These are phyloP conservation scores for Diversispora epigaea DNA, from an alignment of 192 early-diverging fungal genomes.

Conservation along the genomic window DNA sequence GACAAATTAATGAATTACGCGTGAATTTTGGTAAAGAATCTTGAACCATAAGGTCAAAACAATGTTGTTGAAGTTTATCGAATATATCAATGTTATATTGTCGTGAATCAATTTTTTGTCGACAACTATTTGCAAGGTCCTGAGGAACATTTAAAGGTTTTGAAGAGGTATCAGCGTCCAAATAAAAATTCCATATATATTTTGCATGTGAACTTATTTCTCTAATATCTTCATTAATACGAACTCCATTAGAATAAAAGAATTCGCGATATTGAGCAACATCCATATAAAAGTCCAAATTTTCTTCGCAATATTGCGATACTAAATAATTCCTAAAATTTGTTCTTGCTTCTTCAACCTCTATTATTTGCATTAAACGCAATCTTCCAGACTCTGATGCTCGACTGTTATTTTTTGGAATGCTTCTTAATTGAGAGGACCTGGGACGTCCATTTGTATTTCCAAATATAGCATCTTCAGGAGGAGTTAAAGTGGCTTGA, in stretches of 20 bases:
- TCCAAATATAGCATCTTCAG: constrained; percentile 7
- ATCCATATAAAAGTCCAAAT: constrained; percentile 33
- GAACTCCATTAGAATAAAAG: background rate
- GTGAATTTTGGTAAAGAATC: constrained; percentile 33
- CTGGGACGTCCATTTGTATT: background rate
- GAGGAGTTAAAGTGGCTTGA: background rate
- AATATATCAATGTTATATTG: constrained; percentile 6
- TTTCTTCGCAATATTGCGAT: constrained; percentile 32
- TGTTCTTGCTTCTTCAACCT: constrained; percentile 5
- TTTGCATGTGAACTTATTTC: background rate
- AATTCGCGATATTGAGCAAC: constrained; percentile 12
- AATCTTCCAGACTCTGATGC: constrained; percentile 18
- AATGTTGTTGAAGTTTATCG: constrained; percentile 35
- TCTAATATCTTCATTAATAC: background rate
- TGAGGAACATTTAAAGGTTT: constrained; percentile 32
- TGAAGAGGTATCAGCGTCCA: constrained; percentile 20
- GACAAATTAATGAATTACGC: constrained; percentile 9
- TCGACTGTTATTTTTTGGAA: background rate
- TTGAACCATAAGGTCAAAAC: constrained; percentile 31
- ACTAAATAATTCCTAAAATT: constrained; percentile 27
- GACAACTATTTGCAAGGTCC: constrained; percentile 19
- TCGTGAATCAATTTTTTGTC: constrained; percentile 10
- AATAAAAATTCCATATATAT: constrained; percentile 28
- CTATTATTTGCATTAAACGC: constrained; percentile 26
- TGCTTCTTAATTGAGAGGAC: background rate